phyloP scores from a whole-genome alignment of 495 filamentous ascomycete genomes.

The Hypomontagnella submonticulosa region DNA sequence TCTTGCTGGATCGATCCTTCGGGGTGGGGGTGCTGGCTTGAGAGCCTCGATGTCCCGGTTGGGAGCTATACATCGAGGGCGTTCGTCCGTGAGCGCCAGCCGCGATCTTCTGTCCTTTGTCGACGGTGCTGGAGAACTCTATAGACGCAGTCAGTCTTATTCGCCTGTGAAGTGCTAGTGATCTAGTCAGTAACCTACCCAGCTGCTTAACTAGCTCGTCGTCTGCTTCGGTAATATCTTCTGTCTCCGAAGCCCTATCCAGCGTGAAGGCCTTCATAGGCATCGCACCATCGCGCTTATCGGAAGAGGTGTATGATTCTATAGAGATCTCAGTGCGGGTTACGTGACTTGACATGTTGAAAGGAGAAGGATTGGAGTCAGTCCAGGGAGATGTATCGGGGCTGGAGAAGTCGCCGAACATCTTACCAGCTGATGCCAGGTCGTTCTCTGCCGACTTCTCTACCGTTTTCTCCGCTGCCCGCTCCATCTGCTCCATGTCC shows the following conservation, averaged over 20 bases:
- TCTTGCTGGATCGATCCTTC: conserved; percentile 3
- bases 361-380: conserved; percentile 21
- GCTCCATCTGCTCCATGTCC: conserved; percentile 2
- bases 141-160: conserved; percentile 11
- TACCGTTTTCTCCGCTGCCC: conserved; percentile 11
- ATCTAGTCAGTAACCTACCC: conserved; percentile 23
- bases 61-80: not conserved
- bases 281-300: not conserved
- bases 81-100: not conserved
- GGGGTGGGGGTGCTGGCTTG: conserved; percentile 3
- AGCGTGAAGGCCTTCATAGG: conserved; percentile 9
- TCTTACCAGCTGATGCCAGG: conserved; percentile 38
- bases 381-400: not conserved
- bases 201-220: conserved; percentile 1
- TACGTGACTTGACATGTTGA: conserved; percentile 19
- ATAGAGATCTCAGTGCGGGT: conserved; percentile 43
- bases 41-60: not conserved
- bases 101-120: conserved; percentile 4
- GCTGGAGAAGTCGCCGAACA: conserved; percentile 32
- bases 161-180: not conserved
- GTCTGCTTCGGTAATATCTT: not conserved
- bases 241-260: conserved; percentile 16
- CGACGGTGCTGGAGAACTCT: conserved; percentile 32
- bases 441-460: conserved; percentile 32
- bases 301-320: conserved; percentile 33